Evolutionary conservation across 768 basidiomycete genomes (phyloP).

Genomic region (Serpula lacrymans): DNA sequence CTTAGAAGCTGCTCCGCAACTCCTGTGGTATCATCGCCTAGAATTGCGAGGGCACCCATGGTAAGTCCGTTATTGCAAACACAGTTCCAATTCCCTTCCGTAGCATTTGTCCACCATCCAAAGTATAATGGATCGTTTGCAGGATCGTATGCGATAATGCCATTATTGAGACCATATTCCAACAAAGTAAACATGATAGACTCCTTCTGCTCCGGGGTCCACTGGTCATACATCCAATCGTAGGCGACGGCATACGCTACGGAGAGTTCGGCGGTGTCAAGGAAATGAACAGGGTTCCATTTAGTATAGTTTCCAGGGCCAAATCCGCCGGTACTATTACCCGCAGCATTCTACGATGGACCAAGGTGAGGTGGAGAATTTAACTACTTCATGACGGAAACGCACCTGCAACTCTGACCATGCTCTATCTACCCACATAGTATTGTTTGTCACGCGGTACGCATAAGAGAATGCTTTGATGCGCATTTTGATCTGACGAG

Average conservation of each 20-base stretch:
- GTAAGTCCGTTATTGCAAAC: conserved; percentile 91
- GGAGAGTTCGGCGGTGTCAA: conserved; percentile 87
- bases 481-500: conserved; percentile 85
- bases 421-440: conserved; percentile 83
- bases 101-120: conserved; percentile 78
- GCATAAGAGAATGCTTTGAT: conserved; percentile 92
- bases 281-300: conserved; percentile 92
- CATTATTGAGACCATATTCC: conserved; percentile 70
- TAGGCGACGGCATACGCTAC: conserved; percentile 91
- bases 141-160: conserved; percentile 50
- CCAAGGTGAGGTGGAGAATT: conserved; percentile 1
- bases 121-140: conserved; percentile 30
- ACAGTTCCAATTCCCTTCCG: conserved; percentile 97
- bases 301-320: conserved; percentile 57
- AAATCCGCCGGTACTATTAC: conserved; percentile 62
- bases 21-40: conserved; percentile 78
- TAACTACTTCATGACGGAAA: conserved; percentile 8
- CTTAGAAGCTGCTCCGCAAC: conserved; percentile 63
- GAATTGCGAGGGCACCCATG: conserved; percentile 85
- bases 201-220: conserved; percentile 68
- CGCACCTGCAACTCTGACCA: conserved; percentile 81
- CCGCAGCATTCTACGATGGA: conserved; percentile 61
- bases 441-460: conserved; percentile 89
- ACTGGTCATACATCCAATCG: conserved; percentile 91
- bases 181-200: conserved; percentile 71